Evolutionary conservation across 768 basidiomycete species (phyloP).

Genomic region (Suillus tomentosus): DNA sequence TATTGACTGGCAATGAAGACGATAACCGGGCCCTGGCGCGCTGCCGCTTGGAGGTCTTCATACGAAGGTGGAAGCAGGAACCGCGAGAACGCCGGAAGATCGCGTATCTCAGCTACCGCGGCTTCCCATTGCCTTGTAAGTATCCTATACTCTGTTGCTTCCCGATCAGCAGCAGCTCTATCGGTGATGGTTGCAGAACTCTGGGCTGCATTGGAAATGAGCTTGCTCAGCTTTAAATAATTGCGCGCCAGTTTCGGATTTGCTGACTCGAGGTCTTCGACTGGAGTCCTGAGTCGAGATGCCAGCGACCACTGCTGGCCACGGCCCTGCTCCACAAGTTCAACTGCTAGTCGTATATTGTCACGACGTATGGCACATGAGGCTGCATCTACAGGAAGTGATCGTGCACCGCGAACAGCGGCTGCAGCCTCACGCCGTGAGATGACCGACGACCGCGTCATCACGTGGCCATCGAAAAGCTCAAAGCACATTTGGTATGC

Average conservation of each 20-base stretch:
- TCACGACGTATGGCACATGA: constrained; percentile 18
- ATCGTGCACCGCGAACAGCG: not conserved
- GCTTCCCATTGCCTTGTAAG: not conserved
- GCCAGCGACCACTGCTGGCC: constrained; percentile 31
- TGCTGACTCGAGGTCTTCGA: not conserved
- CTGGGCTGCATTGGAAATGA: not conserved
- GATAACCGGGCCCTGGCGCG: not conserved
- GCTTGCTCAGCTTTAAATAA: not conserved
- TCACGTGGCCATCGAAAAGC: not conserved
- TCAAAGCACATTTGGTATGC: no score
- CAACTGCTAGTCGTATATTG: constrained; percentile 19
- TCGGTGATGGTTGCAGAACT: not conserved
- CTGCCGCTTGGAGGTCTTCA: not conserved
- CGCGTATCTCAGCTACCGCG: not conserved
- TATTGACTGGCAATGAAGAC: not conserved
- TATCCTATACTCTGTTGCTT: not conserved
- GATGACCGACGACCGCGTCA: not conserved
- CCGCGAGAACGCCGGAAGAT: not conserved
- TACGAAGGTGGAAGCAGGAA: not conserved
- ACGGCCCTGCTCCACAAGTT: constrained; percentile 25
- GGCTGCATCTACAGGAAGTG: constrained; percentile 4
- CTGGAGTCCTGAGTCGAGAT: constrained; percentile 24
- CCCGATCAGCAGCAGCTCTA: not conserved
- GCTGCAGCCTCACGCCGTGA: not conserved
- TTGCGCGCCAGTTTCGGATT: not conserved